Percentiles rank a stretch among this genome's conserved stretches.
Evolutionary conservation across 1,284 basidiomycete species (phyloP).

Genomic region (Schizophyllum commune): DNA sequence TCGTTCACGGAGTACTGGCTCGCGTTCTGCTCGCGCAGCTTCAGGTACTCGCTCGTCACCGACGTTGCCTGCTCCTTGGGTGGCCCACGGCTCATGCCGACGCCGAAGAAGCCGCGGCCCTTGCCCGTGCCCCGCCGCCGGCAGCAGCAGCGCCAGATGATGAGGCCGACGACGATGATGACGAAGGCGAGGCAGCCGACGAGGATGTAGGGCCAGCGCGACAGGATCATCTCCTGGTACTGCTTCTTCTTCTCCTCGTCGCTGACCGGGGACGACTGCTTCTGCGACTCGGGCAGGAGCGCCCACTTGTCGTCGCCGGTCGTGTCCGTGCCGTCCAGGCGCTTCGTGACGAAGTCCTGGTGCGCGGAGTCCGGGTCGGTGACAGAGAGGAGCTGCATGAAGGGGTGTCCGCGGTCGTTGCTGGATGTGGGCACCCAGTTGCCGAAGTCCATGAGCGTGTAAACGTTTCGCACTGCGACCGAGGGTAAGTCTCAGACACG

Average conservation of each 20-base stretch:
- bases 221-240: slow-evolving; percentile 61
- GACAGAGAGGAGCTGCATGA: slow-evolving; percentile 46
- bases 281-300: slow-evolving; percentile 53
- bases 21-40: background rate
- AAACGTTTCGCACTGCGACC: slow-evolving; percentile 57
- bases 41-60: background rate
- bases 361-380: slow-evolving; percentile 36
- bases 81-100: background rate
- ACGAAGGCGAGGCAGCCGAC: slow-evolving; percentile 52
- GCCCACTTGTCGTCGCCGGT: slow-evolving; percentile 38
- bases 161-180: slow-evolving; percentile 37
- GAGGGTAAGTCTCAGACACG: background rate
- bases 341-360: slow-evolving; percentile 47
- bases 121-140: slow-evolving; percentile 19
- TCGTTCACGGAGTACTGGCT: background rate
- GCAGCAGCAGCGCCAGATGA: slow-evolving; percentile 62
- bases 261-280: slow-evolving; percentile 57
- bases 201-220: slow-evolving; percentile 72
- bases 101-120: background rate
- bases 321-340: slow-evolving; percentile 40
- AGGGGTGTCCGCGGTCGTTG: slow-evolving; percentile 34
- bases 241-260: slow-evolving; percentile 61
- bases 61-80: background rate
- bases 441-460: slow-evolving; percentile 53
- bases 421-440: slow-evolving; percentile 38